Conservation (phyloP, 352 stramenopile species). For the Elongisporangium senticosum region DNA sequence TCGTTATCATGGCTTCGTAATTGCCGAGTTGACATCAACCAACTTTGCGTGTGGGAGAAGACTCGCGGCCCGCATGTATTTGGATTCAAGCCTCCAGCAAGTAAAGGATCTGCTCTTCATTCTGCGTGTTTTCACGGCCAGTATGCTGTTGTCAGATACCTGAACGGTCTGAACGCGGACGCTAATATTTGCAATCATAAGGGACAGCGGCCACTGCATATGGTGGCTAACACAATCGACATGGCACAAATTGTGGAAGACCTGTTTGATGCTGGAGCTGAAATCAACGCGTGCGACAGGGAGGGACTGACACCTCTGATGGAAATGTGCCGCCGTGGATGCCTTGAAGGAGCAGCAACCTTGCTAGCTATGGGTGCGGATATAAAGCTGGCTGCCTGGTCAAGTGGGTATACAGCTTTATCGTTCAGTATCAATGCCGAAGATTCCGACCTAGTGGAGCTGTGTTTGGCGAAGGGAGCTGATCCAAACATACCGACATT, state of each 20-base stretch:
- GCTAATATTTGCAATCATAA: conserved; percentile 55
- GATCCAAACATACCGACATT: conserved; percentile 57
- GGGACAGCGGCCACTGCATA: conserved; percentile 59
- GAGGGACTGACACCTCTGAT: conserved; percentile 76
- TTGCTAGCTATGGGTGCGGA: conserved; percentile 68
- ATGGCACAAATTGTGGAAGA: conserved; percentile 64
- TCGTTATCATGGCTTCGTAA: conserved; percentile 53
- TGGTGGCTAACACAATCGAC: conserved; percentile 44
- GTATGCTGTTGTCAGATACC: conserved; percentile 52
- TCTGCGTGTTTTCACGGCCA: conserved; percentile 58
- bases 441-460: conserved; percentile 45
- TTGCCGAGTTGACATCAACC: conserved; percentile 56
- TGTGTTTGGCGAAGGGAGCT: conserved; percentile 61
- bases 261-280: conserved; percentile 45
- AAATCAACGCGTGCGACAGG: conserved; percentile 55
- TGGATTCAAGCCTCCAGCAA: conserved; percentile 52
- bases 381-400: conserved; percentile 61
- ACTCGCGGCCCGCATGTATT: conserved; percentile 65
- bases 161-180: conserved; percentile 42
- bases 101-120: conserved; percentile 54
- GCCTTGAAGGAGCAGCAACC: conserved; percentile 62
- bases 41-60: conserved; percentile 65
- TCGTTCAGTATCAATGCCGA: conserved; percentile 45
- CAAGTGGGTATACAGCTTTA: conserved; percentile 64
- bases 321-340: conserved; percentile 55